phyloP scores from a whole-genome alignment of 768 basidiomycete genomes.

The Suillus hirtellus region DNA sequence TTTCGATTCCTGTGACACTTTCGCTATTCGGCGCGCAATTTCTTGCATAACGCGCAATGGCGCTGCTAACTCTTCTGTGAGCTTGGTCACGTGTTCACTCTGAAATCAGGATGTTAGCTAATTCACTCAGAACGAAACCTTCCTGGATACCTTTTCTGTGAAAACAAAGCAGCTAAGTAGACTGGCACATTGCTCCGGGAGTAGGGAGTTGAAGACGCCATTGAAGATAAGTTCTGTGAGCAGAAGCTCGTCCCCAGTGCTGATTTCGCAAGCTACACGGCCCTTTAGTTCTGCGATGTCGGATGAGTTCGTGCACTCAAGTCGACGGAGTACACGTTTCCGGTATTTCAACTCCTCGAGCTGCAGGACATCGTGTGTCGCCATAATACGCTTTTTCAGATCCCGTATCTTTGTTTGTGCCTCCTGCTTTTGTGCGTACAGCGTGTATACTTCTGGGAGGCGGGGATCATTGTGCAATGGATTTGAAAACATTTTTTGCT shows the following conservation, averaged over 20 bases:
- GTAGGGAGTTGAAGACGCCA: slow-evolving; percentile 87
- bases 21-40: slow-evolving; percentile 92
- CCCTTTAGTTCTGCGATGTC: slow-evolving; percentile 99
- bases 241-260: slow-evolving; percentile 93
- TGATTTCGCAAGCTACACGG: slow-evolving; percentile 97
- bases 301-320: slow-evolving; percentile 84
- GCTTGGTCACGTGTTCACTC: slow-evolving; percentile 83
- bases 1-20: slow-evolving; percentile 93
- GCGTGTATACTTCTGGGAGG: slow-evolving; percentile 77
- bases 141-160: slow-evolving; percentile 76
- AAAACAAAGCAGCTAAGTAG: slow-evolving; percentile 98
- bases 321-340: slow-evolving; percentile 88
- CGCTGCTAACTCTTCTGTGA: slow-evolving; percentile 91
- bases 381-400: slow-evolving; percentile 83
- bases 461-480: slow-evolving; percentile 77
- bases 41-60: slow-evolving; percentile 96
- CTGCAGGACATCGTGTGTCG: slow-evolving; percentile 90
- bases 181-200: slow-evolving; percentile 91
- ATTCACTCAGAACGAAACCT: neutral
- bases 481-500: slow-evolving; percentile 79
- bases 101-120: slow-evolving; percentile 29
- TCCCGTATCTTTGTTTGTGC: slow-evolving; percentile 67
- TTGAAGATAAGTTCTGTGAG: slow-evolving; percentile 98
- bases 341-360: slow-evolving; percentile 95
- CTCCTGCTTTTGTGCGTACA: slow-evolving; percentile 76